Percentiles rank a stretch among this genome's conserved stretches.
phyloP scores from a whole-genome alignment of 164 flowering plant genomes.

The Brasenia schreberi region DNA sequence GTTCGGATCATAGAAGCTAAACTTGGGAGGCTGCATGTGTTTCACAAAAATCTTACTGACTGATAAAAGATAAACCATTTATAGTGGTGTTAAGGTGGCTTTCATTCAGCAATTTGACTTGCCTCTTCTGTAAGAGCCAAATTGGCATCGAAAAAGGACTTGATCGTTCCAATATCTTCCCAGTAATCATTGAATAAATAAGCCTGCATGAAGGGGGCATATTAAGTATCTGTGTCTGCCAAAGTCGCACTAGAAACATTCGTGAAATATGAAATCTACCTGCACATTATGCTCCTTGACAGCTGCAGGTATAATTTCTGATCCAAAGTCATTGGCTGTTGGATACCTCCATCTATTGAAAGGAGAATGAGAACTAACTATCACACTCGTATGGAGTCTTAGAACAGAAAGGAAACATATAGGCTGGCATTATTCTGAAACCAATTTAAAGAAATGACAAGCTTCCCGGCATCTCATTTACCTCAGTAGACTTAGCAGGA shows the following conservation, averaged over 20 bases:
- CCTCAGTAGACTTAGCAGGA: conserved; percentile 55
- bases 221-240: background rate
- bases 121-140: conserved; percentile 88
- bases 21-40: conserved; percentile 51
- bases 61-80: background rate
- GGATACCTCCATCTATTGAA: conserved; percentile 53
- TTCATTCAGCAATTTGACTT: background rate
- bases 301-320: conserved; percentile 90
- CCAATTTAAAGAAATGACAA: no score
- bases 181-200: conserved; percentile 88
- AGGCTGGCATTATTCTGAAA: no score
- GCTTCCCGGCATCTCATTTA: background rate
- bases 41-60: background rate
- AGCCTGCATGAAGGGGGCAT: conserved; percentile 36
- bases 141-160: conserved; percentile 85
- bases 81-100: background rate
- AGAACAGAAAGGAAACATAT: no score
- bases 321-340: conserved; percentile 85
- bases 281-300: conserved; percentile 65
- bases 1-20: conserved; percentile 74
- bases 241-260: background rate
- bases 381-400: background rate
- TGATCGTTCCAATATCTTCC: conserved; percentile 96
- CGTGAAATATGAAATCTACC: conserved; percentile 18
- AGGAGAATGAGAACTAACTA: background rate